A percentile compares a stretch with the other conserved stretches of the same genome.
These are phyloP conservation scores for Rossbeevera mucosa DNA, from an alignment of 768 basidiomycete species.

Conservation along the genomic window DNA sequence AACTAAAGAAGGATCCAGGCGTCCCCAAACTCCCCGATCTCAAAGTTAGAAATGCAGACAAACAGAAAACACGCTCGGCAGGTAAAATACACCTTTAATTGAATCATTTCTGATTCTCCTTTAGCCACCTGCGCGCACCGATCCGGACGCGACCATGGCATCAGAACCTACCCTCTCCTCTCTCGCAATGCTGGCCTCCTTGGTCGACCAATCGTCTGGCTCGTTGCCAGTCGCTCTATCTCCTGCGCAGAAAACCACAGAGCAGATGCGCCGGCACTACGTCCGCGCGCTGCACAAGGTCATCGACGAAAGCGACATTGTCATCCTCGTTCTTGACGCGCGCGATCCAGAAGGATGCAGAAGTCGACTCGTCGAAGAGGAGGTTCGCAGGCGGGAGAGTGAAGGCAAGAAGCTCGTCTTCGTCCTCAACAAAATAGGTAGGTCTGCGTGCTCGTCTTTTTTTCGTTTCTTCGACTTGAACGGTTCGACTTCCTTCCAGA, in stretches of 20 bases:
- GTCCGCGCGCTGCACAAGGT: slow-evolving; percentile 84
- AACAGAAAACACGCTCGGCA: slow-evolving; percentile 41
- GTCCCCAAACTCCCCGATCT: slow-evolving; percentile 77
- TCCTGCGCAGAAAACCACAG: slow-evolving; percentile 48
- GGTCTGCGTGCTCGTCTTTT: slow-evolving; percentile 46
- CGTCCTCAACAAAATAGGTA: slow-evolving; percentile 96
- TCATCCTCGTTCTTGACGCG: slow-evolving; percentile 88
- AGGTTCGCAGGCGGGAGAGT: slow-evolving; percentile 76
- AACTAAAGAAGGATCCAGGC: slow-evolving; percentile 86
- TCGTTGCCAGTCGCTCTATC: slow-evolving; percentile 30
- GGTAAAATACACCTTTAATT: slow-evolving; percentile 15
- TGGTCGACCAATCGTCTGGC: slow-evolving; percentile 14
- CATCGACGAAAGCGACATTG: slow-evolving; percentile 87
- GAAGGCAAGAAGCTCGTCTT: slow-evolving; percentile 92
- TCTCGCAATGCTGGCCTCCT: slow-evolving; percentile 47
- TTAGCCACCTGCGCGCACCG: slow-evolving; percentile 28
- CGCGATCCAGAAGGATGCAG: slow-evolving; percentile 93
- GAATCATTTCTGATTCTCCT: background rate
- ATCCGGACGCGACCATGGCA: slow-evolving; percentile 63
- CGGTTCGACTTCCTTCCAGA: slow-evolving; percentile 44
- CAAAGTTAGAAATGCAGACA: slow-evolving; percentile 54
- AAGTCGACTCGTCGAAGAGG: slow-evolving; percentile 90
- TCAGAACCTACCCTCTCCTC: slow-evolving; percentile 67
- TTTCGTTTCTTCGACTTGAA: background rate
- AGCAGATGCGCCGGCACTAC: slow-evolving; percentile 69